Conservation (phyloP, 208 protist genomes). For the Trypanosoma grayi region DNA sequence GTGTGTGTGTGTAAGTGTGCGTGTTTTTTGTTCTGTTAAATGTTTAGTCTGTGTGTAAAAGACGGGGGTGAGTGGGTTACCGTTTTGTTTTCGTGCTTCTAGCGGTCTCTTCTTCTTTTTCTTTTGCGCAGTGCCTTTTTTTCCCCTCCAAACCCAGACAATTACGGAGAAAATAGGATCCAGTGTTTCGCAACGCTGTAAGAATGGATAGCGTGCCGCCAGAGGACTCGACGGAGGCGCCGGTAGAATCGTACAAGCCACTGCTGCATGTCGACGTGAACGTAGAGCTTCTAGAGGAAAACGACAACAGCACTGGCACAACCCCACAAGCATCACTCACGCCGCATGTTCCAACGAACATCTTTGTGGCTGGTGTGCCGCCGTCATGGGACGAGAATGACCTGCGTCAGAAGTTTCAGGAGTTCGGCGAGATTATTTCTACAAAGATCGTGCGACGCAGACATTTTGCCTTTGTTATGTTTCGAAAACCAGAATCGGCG, state of each 20-base stretch:
- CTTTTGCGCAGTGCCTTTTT: background rate
- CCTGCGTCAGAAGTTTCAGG: constrained; percentile 60
- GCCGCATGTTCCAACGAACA: constrained; percentile 86
- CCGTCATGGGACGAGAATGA: constrained; percentile 74
- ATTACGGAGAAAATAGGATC: too few species aligned
- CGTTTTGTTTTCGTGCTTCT: background rate
- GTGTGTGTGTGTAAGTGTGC: too few species aligned
- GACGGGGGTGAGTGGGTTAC: constrained; percentile 12
- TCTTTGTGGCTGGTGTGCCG: constrained; percentile 86
- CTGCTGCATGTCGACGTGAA: constrained; percentile 64
- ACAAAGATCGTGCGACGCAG: constrained; percentile 73
- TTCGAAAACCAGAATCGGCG: constrained; percentile 71
- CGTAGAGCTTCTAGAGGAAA: constrained; percentile 26
- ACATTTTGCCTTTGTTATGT: constrained; percentile 92
- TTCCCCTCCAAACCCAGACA: background rate
- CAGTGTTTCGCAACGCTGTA: background rate
- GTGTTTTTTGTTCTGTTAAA: background rate
- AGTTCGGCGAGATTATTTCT: constrained; percentile 85
- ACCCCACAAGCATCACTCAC: constrained; percentile 49
- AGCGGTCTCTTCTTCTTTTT: constrained; percentile 21
- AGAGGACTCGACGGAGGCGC: background rate
- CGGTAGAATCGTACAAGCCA: constrained; percentile 57
- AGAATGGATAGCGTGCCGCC: constrained; percentile 9
- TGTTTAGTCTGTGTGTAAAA: constrained; percentile 4
- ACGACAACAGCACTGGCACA: constrained; percentile 16